These are phyloP conservation scores for Aureobasidium sp. DNA, from an alignment of 2,329 filamentous ascomycete genomes.

Conservation along the genomic window DNA sequence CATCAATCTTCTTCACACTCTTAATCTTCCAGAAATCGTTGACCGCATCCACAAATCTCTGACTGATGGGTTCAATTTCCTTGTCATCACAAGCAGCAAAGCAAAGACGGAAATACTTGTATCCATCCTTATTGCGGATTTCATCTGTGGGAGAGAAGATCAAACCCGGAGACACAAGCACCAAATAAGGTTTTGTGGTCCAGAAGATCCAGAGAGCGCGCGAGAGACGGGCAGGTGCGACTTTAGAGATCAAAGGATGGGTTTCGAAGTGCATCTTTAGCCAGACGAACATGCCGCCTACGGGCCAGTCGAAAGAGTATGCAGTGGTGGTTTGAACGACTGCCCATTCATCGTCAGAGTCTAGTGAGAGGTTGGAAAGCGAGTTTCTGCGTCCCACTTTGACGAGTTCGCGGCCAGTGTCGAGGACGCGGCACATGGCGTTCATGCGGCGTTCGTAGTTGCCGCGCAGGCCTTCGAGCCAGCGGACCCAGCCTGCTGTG, in stretches of 20 bases:
- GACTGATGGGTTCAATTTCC: constrained; percentile 55
- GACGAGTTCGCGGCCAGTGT: constrained; percentile 58
- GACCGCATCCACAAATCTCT: constrained; percentile 61
- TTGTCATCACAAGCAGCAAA: constrained; percentile 78
- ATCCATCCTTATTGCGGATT: constrained; percentile 53
- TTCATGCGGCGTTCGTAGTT: constrained; percentile 82
- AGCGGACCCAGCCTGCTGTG: constrained; percentile 79
- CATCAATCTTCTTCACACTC: constrained; percentile 57
- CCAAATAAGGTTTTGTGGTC: constrained; percentile 60
- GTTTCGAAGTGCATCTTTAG: constrained; percentile 61
- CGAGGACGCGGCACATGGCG: constrained; percentile 66
- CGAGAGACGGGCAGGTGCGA: constrained; percentile 49
- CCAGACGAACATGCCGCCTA: constrained; percentile 92
- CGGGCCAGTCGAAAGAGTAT: constrained; percentile 70
- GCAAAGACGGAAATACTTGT: constrained; percentile 69
- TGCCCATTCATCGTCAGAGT: constrained; percentile 55
- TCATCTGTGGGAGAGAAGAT: constrained; percentile 65
- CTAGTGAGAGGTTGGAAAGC: constrained; percentile 28
- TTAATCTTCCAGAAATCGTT: constrained; percentile 72
- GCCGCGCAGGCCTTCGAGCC: constrained; percentile 77
- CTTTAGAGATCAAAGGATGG: constrained; percentile 59
- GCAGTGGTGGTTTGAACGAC: constrained; percentile 67
- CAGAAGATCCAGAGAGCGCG: constrained; percentile 64
- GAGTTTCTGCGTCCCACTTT: constrained; percentile 48
- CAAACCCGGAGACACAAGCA: constrained; percentile 62